A percentile compares a stretch with the other conserved stretches of the same genome.
Conservation (phyloP, 257 asterid genomes). For the Thymus quinquecostatus region DNA sequence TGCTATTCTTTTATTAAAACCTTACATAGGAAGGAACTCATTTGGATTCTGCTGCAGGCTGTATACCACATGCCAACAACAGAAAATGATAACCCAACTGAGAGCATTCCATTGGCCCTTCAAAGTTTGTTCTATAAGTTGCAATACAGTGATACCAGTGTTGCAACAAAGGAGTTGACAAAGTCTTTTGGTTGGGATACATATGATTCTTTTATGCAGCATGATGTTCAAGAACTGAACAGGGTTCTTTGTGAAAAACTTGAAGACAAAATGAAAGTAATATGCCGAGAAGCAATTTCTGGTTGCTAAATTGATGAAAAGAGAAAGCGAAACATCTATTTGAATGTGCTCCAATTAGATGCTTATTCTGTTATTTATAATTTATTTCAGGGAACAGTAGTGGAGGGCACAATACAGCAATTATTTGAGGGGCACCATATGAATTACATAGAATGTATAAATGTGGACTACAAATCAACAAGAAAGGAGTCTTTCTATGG, state of each 20-base stretch:
- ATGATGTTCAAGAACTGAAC: slow-evolving; percentile 87
- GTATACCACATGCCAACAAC: slow-evolving; percentile 93
- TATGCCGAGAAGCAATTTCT: slow-evolving; percentile 22
- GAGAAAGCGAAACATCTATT: slow-evolving; percentile 1
- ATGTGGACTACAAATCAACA: slow-evolving; percentile 81
- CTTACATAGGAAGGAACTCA: slow-evolving; percentile 28
- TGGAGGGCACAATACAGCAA: slow-evolving; percentile 84
- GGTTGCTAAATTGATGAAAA: slow-evolving; percentile 21
- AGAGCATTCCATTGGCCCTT: slow-evolving; percentile 85
- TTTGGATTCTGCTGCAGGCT: slow-evolving; percentile 50
- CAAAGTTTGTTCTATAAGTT: slow-evolving; percentile 88
- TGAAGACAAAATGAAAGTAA: slow-evolving; percentile 91
- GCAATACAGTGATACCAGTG: slow-evolving; percentile 79
- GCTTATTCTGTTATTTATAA: slow-evolving; percentile 17
- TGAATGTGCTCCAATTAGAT: slow-evolving; percentile 7
- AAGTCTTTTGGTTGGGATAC: slow-evolving; percentile 90
- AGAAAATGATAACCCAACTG: slow-evolving; percentile 77
- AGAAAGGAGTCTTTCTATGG: slow-evolving; percentile 91
- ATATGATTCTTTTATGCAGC: slow-evolving; percentile 85
- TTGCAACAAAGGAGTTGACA: slow-evolving; percentile 84
- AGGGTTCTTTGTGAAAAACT: slow-evolving; percentile 87
- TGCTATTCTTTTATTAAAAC: background rate
- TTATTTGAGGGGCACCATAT: slow-evolving; percentile 91
- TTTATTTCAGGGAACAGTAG: slow-evolving; percentile 71
- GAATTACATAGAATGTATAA: slow-evolving; percentile 83